phyloP scores from a whole-genome alignment of 2,329 filamentous ascomycete genomes.

The Trichoderma sp. region DNA sequence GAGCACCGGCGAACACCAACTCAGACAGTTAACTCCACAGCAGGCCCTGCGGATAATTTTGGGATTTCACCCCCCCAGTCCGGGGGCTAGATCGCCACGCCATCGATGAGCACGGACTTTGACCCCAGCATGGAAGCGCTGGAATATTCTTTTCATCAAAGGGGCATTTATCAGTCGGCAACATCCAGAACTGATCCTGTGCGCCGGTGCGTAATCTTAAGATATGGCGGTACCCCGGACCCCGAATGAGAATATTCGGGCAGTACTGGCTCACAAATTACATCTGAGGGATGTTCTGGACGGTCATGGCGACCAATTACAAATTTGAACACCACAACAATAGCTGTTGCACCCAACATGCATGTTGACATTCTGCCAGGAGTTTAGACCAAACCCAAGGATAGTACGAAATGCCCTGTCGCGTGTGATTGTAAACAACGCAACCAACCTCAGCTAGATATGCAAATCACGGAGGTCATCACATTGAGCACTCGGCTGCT shows the following conservation, averaged over 20 bases:
- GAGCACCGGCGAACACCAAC: background rate
- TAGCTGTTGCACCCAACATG: background rate
- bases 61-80: slow-evolving; percentile 16
- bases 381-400: background rate
- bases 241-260: background rate
- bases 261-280: background rate
- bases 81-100: slow-evolving; percentile 23
- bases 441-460: background rate
- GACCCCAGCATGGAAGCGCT: slow-evolving; percentile 17
- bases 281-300: background rate
- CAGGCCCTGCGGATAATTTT: slow-evolving; percentile 24
- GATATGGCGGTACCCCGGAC: background rate
- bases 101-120: slow-evolving; percentile 18
- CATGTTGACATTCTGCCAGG: background rate
- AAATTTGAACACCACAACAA: background rate
- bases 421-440: background rate
- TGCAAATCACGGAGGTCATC: background rate
- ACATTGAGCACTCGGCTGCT: background rate
- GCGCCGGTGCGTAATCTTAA: background rate
- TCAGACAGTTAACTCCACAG: slow-evolving; percentile 2
- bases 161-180: background rate
- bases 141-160: slow-evolving; percentile 19
- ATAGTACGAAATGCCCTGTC: background rate
- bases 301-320: background rate
- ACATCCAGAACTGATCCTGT: background rate